These are phyloP conservation scores for Nakazawaea peltata DNA, from an alignment of 805 yeast genomes.

Conservation along the genomic window DNA sequence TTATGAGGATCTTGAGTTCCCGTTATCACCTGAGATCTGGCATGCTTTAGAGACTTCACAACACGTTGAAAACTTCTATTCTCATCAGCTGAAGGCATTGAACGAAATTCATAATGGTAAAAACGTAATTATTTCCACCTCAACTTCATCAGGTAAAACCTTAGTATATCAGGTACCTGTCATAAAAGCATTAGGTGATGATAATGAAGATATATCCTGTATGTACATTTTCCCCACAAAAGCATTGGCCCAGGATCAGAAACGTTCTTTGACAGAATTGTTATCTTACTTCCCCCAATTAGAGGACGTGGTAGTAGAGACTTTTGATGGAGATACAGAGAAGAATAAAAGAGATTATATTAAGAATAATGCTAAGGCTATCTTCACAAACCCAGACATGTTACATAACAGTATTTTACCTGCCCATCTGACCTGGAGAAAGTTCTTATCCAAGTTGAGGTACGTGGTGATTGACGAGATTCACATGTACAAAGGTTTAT, in stretches of 20 bases:
- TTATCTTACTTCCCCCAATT: conserved; percentile 40
- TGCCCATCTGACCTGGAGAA: conserved; percentile 63
- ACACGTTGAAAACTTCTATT: conserved; percentile 49
- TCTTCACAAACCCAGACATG: conserved; percentile 95
- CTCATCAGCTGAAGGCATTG: conserved; percentile 80
- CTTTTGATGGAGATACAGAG: conserved; percentile 94
- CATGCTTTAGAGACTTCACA: conserved; percentile 42
- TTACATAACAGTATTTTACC: conserved; percentile 83
- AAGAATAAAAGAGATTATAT: conserved; percentile 41
- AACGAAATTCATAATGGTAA: conserved; percentile 44
- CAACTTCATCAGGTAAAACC: conserved; percentile 96
- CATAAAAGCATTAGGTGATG: conserved; percentile 34
- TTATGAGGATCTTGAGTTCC: conserved; percentile 32
- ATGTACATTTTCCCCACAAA: conserved; percentile 93
- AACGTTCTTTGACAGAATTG: conserved; percentile 61
- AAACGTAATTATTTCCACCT: conserved; percentile 83
- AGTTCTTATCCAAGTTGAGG: conserved; percentile 54
- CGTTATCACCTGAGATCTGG: conserved; percentile 41
- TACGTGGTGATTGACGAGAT: conserved; percentile 79
- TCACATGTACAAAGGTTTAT: conserved; percentile 83
- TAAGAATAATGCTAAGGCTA: conserved; percentile 60
- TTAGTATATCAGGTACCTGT: conserved; percentile 88
- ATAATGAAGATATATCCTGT: conserved; percentile 46
- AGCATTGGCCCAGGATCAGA: conserved; percentile 96
- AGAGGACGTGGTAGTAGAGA: conserved; percentile 48